Base-by-base conservation (phyloP, 164 flowering plant genomes). In the Houttuynia cordata region DNA sequence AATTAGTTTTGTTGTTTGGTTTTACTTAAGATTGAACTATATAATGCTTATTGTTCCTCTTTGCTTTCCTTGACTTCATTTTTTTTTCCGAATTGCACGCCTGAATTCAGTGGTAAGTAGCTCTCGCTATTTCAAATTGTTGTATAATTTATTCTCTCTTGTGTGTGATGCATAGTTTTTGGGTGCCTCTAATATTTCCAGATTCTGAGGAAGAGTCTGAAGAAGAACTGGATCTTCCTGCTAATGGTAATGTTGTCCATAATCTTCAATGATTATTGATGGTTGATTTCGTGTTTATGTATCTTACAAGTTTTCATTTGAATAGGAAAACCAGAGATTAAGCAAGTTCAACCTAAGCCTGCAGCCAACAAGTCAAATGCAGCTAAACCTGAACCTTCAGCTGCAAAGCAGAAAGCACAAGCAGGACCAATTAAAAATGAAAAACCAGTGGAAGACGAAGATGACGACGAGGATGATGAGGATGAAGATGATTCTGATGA, bases 171-270 rank as follows among this genome's bases (percentile, higher is more conserved):
- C 6, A 30, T n/a, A 2, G 2, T 30, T 30, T 30, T 30, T 30
- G 6, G 2, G 37, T 30, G 2, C 6, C 37, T 30, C 25, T 30
- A 41, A 49, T 21, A 1, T 62, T 34, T 67, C 12, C 68, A 71
- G 83, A 71, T 37, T 66, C 64, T 52, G 74, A 65, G 0, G 83
- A 70, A 23, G 73, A 73, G 14, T 9, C 24, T 0, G 13, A 62
- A 12, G 0, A 75, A 74, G 58, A 81, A 72, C 77, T 84, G 83
- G 79, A 58, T 1, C 42, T 61, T 21, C 22, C 37, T 24, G 58
- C 37, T 22, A 21, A 21, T 56, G 37, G 19, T 24, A 22, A 56
- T 56, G 19, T 10, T n/a, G n/a, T n/a, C n/a, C n/a, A n/a, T n/a
- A n/a, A n/a, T 21, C 14, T 9, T 41, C 23, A 8, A 19, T 42